Evolutionary conservation across 2,329 filamentous ascomycete species (phyloP), one percentile per base, ranked within the genome.

Genomic region (Niveomyces coronatus): DNA sequence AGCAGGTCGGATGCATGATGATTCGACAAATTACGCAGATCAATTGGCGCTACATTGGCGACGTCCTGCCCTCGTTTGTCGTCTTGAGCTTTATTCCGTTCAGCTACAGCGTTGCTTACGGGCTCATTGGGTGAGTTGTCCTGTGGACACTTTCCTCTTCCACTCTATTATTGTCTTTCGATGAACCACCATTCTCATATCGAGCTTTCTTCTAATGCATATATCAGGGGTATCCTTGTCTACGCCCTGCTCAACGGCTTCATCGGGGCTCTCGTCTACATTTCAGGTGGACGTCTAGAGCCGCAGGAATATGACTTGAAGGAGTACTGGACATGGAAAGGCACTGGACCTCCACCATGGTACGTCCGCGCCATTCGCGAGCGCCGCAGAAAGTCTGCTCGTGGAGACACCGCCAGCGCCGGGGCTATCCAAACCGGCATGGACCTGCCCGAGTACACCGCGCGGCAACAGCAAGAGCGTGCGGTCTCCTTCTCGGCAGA

Each of bases 101-200:
- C 53, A 85, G 76, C 45, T 87, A 85, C 67, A 83, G 78, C 36
- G 82, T 85, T 33, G 81, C 82, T 7, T 85, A 86, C 45, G 82
- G 82, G 14, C 70, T 87, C 19, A 84, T 86, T 47, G 81, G 74
- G 73, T 76, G 55, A 62, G 70, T 65, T n/a, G n/a, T n/a, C 23
- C 23, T 26, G 9, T 3, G 10, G n/a, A 19, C n/a, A 9, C 7
- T 14, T 2, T 9, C 2, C 13, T 5, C 2, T n/a, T 22, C n/a
- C 8, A n/a, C 4, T 4, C 9, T 9, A 9, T 5, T 35, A 29
- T 10, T 17, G 15, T 14, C 14, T 26, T 33, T 11, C 17, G 20
- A 28, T 8, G 3, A 3, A n/a, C n/a, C n/a, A n/a, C n/a, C n/a
- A n/a, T n/a, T n/a, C n/a, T n/a, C n/a, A n/a, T n/a, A n/a, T n/a